Conservation (phyloP, 202 grass and related monocot genomes). For the Schoenoplectus tabernaemontani region DNA sequence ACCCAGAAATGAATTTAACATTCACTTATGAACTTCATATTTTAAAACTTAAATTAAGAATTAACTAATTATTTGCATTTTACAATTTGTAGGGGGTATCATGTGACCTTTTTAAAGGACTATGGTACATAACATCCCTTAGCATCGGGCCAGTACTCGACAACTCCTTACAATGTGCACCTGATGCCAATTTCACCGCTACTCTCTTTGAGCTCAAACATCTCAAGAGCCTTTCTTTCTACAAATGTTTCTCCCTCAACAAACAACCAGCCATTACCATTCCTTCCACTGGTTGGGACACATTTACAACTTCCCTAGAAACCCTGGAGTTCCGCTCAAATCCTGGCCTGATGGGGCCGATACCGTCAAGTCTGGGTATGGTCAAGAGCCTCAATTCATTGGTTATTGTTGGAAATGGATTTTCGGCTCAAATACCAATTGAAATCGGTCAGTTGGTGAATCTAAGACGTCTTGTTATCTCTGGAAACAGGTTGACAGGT, state of each 20-base stretch:
- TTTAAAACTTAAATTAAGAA: background rate
- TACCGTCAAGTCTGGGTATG: constrained; percentile 43
- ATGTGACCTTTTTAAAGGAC: constrained; percentile 71
- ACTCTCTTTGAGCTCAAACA: constrained; percentile 59
- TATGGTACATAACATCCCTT: constrained; percentile 72
- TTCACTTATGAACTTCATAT: background rate
- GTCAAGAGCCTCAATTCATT: constrained; percentile 59
- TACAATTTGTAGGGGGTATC: constrained; percentile 63
- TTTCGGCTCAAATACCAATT: constrained; percentile 39
- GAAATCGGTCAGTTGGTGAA: constrained; percentile 39
- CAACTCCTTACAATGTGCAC: constrained; percentile 63
- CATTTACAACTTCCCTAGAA: constrained; percentile 41
- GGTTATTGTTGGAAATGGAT: constrained; percentile 60
- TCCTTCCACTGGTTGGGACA: constrained; percentile 48
- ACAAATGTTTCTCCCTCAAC: constrained; percentile 47
- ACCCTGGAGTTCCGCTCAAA: constrained; percentile 68
- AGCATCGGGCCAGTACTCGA: constrained; percentile 75
- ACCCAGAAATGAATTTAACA: background rate
- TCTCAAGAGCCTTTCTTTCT: constrained; percentile 63
- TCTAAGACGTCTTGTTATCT: constrained; percentile 55
- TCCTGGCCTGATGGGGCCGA: constrained; percentile 33
- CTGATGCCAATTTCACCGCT: constrained; percentile 42
- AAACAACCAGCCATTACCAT: constrained; percentile 27
- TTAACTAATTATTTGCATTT: background rate
- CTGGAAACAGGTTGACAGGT: constrained; percentile 55